Conservation (phyloP, 2,329 filamentous ascomycete genomes). For the Phoma herbarum region DNA sequence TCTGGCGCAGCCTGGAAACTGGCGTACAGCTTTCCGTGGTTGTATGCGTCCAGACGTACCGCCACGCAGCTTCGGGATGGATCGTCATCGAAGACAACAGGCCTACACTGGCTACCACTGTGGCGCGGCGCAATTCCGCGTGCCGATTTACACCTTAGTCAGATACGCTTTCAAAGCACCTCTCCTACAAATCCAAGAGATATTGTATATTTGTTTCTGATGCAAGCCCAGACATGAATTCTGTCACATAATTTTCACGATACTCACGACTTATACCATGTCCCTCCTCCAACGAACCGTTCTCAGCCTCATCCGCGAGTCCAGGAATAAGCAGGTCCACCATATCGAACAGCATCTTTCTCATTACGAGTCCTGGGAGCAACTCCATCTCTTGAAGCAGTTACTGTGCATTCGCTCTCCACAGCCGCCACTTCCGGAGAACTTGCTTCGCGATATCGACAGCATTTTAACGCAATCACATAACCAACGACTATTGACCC, state of each 20-base stretch:
- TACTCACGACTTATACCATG: slow-evolving; percentile 2
- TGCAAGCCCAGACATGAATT: not conserved
- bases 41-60: not conserved
- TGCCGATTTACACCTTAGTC: slow-evolving; percentile 7
- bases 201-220: not conserved
- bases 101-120: not conserved
- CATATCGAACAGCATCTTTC: slow-evolving; percentile 24
- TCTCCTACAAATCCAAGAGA: not conserved
- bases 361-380: slow-evolving; percentile 24
- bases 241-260: not conserved
- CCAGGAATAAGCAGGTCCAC: slow-evolving; percentile 18
- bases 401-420: slow-evolving; percentile 41
- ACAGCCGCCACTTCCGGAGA: slow-evolving; percentile 24
- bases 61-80: not conserved
- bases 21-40: not conserved
- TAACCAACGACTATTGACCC: slow-evolving; percentile 26
- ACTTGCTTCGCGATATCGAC: slow-evolving; percentile 29
- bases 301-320: slow-evolving; percentile 25
- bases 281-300: slow-evolving; percentile 20
- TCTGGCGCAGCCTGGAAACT: not conserved
- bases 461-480: slow-evolving; percentile 23
- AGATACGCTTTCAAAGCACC: slow-evolving; percentile 8
- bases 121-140: slow-evolving; percentile 15
- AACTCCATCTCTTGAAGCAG: slow-evolving; percentile 30
- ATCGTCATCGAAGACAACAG: not conserved